Evolutionary conservation across 768 basidiomycete genomes (phyloP).

Genomic region (Pisolithus microcarpus): DNA sequence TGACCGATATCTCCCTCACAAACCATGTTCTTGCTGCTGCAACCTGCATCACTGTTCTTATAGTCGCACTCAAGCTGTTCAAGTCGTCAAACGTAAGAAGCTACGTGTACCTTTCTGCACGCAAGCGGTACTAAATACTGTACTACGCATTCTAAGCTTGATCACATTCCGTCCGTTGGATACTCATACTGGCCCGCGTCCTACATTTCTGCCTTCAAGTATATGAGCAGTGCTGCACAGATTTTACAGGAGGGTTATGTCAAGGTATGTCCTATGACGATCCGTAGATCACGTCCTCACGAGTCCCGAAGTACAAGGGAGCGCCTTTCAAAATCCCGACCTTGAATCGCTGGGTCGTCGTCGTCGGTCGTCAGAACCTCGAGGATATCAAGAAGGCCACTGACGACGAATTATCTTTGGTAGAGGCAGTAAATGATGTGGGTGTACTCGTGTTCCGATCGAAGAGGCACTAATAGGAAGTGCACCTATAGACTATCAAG

Average conservation of each 20-base stretch:
- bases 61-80: background rate
- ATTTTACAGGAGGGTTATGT: conserved; percentile 27
- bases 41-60: background rate
- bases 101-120: background rate
- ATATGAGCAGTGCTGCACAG: conserved; percentile 7
- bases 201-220: conserved; percentile 16
- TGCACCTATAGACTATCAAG: background rate
- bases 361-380: conserved; percentile 22
- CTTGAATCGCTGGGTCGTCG: conserved; percentile 31
- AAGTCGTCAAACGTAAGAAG: background rate
- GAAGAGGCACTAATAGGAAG: background rate
- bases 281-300: background rate
- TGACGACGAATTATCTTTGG: conserved; percentile 32
- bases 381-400: conserved; percentile 36
- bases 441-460: background rate
- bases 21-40: background rate
- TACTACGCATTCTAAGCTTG: conserved; percentile 8
- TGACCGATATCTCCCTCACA: background rate
- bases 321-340: conserved; percentile 28
- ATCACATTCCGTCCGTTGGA: conserved; percentile 25
- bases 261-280: conserved; percentile 11
- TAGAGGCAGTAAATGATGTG: conserved; percentile 29
- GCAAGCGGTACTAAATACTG: background rate
- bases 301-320: conserved; percentile 6
- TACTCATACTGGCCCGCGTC: conserved; percentile 19